These are phyloP conservation scores for Aspergillus hancockii DNA, from an alignment of 495 filamentous ascomycete genomes.

Conservation along the genomic window DNA sequence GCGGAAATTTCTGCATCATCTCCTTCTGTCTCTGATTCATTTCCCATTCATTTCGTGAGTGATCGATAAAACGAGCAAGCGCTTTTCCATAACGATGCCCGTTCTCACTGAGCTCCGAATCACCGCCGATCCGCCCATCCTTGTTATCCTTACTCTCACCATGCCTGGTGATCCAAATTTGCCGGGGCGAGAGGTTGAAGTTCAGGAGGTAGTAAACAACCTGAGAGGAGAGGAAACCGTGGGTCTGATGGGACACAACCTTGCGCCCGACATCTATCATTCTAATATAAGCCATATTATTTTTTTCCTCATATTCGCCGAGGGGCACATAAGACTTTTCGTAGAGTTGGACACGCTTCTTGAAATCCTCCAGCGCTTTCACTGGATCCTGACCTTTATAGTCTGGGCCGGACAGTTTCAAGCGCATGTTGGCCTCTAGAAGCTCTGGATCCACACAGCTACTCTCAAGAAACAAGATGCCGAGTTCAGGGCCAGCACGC, in stretches of 20 bases:
- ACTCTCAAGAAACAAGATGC: constrained; percentile 91
- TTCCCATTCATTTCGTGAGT: constrained; percentile 75
- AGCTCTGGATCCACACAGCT: constrained; percentile 80
- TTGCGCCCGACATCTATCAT: constrained; percentile 99
- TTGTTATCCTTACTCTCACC: constrained; percentile 83
- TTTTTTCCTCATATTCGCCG: constrained; percentile 85
- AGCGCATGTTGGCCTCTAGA: constrained; percentile 93
- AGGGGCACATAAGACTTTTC: constrained; percentile 89
- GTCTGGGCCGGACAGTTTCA: constrained; percentile 96
- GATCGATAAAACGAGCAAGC: constrained; percentile 73
- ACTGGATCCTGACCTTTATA: constrained; percentile 90
- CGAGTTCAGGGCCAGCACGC: constrained; percentile 80
- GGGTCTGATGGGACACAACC: constrained; percentile 83
- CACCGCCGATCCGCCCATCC: constrained; percentile 77
- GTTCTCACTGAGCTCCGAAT: constrained; percentile 75
- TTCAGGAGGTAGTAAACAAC: constrained; percentile 92
- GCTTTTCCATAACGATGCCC: constrained; percentile 71
- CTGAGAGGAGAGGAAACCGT: constrained; percentile 86
- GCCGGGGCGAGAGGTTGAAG: constrained; percentile 91
- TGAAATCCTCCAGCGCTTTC: constrained; percentile 85
- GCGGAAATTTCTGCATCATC: constrained; percentile 72
- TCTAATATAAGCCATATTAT: constrained; percentile 88
- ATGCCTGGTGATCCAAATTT: constrained; percentile 97
- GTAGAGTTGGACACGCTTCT: constrained; percentile 88
- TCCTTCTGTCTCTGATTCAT: constrained; percentile 72